These are phyloP conservation scores for Picea glauca DNA, from an alignment of 75 land plant species.

Conservation along the genomic window DNA sequence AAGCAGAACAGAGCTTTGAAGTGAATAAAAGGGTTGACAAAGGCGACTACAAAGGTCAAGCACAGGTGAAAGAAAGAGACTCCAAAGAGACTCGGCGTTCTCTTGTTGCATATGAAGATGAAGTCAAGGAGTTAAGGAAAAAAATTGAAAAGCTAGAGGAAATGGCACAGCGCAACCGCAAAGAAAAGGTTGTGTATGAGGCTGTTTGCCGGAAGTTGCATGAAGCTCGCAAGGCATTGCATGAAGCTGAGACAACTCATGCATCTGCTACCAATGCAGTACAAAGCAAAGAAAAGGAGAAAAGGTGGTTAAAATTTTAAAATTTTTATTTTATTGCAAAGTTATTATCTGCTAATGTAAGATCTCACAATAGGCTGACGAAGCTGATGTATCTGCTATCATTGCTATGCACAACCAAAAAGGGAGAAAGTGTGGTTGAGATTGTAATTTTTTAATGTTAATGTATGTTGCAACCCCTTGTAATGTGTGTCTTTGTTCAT, in stretches of 20 bases:
- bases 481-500: too few species aligned
- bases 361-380: too few species aligned
- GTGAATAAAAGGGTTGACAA: constrained; percentile 10
- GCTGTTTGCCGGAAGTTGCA: constrained; percentile 73
- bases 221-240: constrained; percentile 60
- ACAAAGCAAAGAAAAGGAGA: constrained; percentile 78
- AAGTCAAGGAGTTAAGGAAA: constrained; percentile 61
- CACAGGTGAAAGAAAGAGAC: constrained; percentile 13
- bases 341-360: too few species aligned
- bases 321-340: background rate
- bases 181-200: constrained; percentile 85
- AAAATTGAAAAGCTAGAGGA: constrained; percentile 77
- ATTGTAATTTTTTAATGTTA: too few species aligned
- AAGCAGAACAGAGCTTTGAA: constrained; percentile 7
- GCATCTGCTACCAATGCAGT: constrained; percentile 70
- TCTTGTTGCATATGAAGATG: constrained; percentile 72
- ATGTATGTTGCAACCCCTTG: too few species aligned
- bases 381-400: too few species aligned
- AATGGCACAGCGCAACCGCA: constrained; percentile 81
- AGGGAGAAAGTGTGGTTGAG: too few species aligned
- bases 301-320: constrained; percentile 85
- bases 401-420: too few species aligned
- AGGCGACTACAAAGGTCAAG: constrained; percentile 3
- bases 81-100: constrained; percentile 44
- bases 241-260: constrained; percentile 69